Percentiles rank a stretch among this genome's conserved stretches.
These are phyloP conservation scores for Acrocalymma vagum DNA, from an alignment of 2,329 filamentous ascomycete species.

Conservation along the genomic window DNA sequence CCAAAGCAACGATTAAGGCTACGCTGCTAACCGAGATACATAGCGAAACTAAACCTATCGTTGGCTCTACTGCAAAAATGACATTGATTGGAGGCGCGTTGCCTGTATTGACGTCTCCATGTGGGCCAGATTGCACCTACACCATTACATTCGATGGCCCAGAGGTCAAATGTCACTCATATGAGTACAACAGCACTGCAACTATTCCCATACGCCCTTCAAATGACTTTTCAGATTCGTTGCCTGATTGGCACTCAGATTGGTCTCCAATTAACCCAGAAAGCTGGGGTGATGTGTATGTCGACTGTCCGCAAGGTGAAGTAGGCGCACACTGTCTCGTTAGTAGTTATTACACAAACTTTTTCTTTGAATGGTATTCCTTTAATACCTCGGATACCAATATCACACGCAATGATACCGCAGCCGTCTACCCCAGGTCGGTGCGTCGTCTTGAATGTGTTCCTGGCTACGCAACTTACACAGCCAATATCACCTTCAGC, in stretches of 20 bases:
- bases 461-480: slow-evolving; percentile 3
- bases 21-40: background rate
- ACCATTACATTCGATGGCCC: slow-evolving; percentile 2
- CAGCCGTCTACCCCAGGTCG: background rate
- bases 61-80: slow-evolving; percentile 4
- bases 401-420: background rate
- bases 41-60: slow-evolving; percentile 1
- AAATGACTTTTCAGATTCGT: slow-evolving; percentile 2
- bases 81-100: slow-evolving; percentile 4
- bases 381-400: no score
- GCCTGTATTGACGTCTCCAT: slow-evolving; percentile 1
- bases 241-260: slow-evolving; percentile 1
- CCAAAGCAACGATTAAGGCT: background rate
- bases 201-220: background rate
- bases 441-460: slow-evolving; percentile 2
- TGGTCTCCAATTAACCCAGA: no score
- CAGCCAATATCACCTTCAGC: slow-evolving; percentile 2
- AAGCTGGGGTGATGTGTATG: no score
- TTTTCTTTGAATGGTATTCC: no score
- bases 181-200: slow-evolving; percentile 1
- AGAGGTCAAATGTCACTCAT: slow-evolving; percentile 3
- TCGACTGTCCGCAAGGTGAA: no score
- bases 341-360: no score
- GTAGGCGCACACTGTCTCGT: no score
- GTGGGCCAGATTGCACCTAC: slow-evolving; percentile 10